Evolutionary conservation across 805 yeast species (phyloP), one percentile per base, ranked within the genome.

Genomic region (Cyberlindnera americana): DNA sequence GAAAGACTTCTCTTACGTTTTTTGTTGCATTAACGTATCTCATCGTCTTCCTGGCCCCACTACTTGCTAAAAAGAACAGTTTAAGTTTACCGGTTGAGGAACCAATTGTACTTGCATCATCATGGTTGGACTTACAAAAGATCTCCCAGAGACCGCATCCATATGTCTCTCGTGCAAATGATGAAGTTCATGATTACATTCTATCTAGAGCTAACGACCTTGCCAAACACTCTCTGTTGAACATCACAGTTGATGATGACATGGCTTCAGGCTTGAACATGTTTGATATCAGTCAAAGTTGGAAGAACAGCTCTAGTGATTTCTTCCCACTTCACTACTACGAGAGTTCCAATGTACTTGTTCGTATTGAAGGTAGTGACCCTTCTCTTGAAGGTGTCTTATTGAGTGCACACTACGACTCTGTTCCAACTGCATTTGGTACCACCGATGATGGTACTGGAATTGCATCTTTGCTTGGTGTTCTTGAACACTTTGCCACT

Each of bases 361-460:
- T 81, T 7, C 78, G 83, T 54, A 62, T 90, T 27, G 71, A 78
- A 52, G 96, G 96, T 19, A 56, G 67, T 12, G 65, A 82, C 37
- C 64, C 72, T 1, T 50, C 63, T 0, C 61, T 83, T 35, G 82
- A 83, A 1, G 95, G 89, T 1, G 60, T 89, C 4, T 62, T 89
- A 29, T 57, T 90, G 3, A 82, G 93, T 50, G 89, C 96, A 5
- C 97, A 90, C 64, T 90, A 67, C 53, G 97, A 89, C 63, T 78
- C 91, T 7, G 96, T 89, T 7, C 95, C 96, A 16, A 77, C 95
- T 3, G 79, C 88, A 5, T 78, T 67, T 51, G 97, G 97, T 22
- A 78, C 93, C 2, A 90, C 96, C 2, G 97, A 90, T 59, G 96
- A 88, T 56, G 96, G 96, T 1, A 79, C 81, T 66, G 96, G 96